A percentile compares a stretch with the other conserved stretches of the same genome.
Evolutionary conservation across 2,329 filamentous ascomycete species (phyloP).

Genomic region (Tetracladium maxilliforme): DNA sequence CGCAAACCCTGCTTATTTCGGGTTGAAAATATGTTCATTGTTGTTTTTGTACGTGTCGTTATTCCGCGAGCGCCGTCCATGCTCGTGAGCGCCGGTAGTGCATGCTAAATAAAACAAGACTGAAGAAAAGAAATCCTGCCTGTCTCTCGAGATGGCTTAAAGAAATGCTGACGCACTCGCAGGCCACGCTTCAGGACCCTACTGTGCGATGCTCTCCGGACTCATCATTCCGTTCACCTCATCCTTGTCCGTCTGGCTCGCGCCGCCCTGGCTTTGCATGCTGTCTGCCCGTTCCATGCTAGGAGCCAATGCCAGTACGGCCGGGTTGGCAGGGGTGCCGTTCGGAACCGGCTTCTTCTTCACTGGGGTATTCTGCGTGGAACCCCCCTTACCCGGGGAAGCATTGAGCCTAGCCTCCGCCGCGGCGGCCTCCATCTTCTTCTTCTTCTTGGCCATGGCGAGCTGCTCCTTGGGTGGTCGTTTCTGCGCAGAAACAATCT

Average conservation of each 20-base stretch:
- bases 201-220: conserved; percentile 57
- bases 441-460: conserved; percentile 75
- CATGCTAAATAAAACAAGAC: no score
- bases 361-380: conserved; percentile 19
- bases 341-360: conserved; percentile 20
- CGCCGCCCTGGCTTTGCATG: conserved; percentile 35
- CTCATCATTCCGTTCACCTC: conserved; percentile 72
- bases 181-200: no score
- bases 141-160: no score
- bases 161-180: no score
- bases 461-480: conserved; percentile 70
- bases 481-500: conserved; percentile 77
- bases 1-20: no score
- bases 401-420: conserved; percentile 14
- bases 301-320: conserved; percentile 20
- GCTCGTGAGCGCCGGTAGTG: no score
- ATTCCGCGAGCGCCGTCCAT: no score
- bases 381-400: conserved; percentile 11
- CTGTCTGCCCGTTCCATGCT: conserved; percentile 45
- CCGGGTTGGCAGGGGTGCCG: conserved; percentile 12
- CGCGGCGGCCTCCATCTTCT: conserved; percentile 47
- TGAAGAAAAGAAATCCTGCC: no score
- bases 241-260: conserved; percentile 45
- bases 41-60: no score
- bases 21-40: no score